phyloP scores from a whole-genome alignment of 371 early-diverging fungal genomes.

The Lichtheimia hyalospora region DNA sequence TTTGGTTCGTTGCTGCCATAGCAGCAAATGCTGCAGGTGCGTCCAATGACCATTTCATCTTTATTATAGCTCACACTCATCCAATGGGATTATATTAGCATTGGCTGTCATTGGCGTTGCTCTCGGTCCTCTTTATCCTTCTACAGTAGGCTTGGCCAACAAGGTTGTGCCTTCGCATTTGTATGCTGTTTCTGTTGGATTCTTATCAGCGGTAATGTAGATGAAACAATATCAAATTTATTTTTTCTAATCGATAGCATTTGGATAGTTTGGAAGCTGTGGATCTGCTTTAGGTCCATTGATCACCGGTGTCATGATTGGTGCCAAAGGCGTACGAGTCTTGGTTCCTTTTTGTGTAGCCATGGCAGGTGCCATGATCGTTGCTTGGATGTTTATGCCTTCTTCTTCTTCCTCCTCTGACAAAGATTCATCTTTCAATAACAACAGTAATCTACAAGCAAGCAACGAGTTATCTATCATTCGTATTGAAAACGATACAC shows the following conservation, averaged over 20 bases:
- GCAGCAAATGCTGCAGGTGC: slow-evolving; percentile 15
- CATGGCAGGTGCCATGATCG: slow-evolving; percentile 1
- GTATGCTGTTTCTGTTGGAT: slow-evolving; percentile 20
- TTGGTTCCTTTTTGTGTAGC: slow-evolving; percentile 29
- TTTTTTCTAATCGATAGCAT: background rate
- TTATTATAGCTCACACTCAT: background rate
- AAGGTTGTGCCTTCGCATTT: slow-evolving; percentile 16
- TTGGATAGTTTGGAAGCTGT: slow-evolving; percentile 17
- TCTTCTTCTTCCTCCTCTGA: no score
- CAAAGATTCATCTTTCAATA: no score
- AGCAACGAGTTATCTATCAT: no score
- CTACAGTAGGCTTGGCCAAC: slow-evolving; percentile 19
- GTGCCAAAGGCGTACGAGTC: slow-evolving; percentile 11
- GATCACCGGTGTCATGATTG: slow-evolving; percentile 20
- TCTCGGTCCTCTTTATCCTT: slow-evolving; percentile 25
- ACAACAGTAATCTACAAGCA: no score
- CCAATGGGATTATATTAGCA: background rate
- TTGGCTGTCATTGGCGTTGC: slow-evolving; percentile 18
- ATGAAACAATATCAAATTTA: background rate
- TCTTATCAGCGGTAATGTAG: slow-evolving; percentile 16
- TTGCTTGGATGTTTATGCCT: no score
- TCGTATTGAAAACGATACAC: no score
- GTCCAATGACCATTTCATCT: background rate
- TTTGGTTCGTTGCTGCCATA: slow-evolving; percentile 18
- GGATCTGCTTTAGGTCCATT: slow-evolving; percentile 31